A percentile compares a stretch with the other conserved stretches of the same genome.
phyloP scores from a whole-genome alignment of 768 basidiomycete genomes.

The Lactarius evosmus region DNA sequence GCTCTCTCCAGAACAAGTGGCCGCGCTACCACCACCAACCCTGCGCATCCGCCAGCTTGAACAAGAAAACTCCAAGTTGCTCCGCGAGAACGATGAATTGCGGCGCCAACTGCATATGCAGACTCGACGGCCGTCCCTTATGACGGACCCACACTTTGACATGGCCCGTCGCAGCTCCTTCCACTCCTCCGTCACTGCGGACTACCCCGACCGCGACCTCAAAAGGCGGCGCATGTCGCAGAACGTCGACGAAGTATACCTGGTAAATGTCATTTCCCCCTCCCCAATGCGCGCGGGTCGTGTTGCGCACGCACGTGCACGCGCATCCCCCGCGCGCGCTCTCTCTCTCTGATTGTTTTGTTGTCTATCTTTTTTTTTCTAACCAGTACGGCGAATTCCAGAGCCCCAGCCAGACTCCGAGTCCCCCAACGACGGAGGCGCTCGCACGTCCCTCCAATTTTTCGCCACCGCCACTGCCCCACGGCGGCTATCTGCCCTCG shows the following conservation, averaged over 20 bases:
- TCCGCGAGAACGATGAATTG: slow-evolving; percentile 71
- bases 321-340: neutral
- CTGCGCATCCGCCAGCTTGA: slow-evolving; percentile 79
- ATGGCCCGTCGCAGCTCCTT: slow-evolving; percentile 24
- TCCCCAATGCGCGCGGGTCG: neutral
- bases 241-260: slow-evolving; percentile 31
- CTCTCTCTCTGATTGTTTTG: no score
- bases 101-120: slow-evolving; percentile 52
- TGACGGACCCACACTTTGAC: slow-evolving; percentile 28
- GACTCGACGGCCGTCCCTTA: slow-evolving; percentile 26
- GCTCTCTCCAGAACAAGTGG: slow-evolving; percentile 70
- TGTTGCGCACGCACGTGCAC: neutral
- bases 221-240: slow-evolving; percentile 34
- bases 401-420: slow-evolving; percentile 32
- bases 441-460: slow-evolving; percentile 25
- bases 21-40: slow-evolving; percentile 66
- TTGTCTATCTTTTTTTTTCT: neutral
- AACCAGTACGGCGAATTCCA: neutral
- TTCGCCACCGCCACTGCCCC: slow-evolving; percentile 29
- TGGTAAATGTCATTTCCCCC: slow-evolving; percentile 27
- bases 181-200: slow-evolving; percentile 29
- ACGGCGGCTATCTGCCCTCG: slow-evolving; percentile 21
- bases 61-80: slow-evolving; percentile 69
- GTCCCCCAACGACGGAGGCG: slow-evolving; percentile 33
- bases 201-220: slow-evolving; percentile 28